Evolutionary conservation across 2,329 filamentous ascomycete species (phyloP).

Genomic region (Tolypocladium pustulatum): DNA sequence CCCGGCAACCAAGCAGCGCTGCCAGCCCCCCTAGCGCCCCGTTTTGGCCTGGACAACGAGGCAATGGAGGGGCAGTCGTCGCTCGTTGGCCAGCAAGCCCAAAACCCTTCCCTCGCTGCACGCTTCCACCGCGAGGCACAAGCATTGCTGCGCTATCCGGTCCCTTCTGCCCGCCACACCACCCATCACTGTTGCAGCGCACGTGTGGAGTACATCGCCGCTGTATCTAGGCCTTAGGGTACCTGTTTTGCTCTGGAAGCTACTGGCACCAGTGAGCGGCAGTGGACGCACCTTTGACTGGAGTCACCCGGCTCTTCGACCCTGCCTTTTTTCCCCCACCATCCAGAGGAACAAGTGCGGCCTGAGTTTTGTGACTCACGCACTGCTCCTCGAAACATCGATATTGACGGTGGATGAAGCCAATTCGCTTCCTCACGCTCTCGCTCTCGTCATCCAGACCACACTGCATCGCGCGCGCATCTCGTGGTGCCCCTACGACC

Average conservation of each 20-base stretch:
- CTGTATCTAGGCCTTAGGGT: background rate
- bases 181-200: background rate
- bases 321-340: slow-evolving; percentile 1
- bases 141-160: background rate
- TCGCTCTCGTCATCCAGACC: slow-evolving; percentile 4
- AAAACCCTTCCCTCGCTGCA: background rate
- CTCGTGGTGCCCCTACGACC: slow-evolving; percentile 9
- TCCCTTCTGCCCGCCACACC: background rate
- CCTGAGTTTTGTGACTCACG: slow-evolving; percentile 16
- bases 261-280: background rate
- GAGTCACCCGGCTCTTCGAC: slow-evolving; percentile 2
- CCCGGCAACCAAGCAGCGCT: background rate
- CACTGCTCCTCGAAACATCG: slow-evolving; percentile 8
- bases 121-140: background rate
- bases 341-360: slow-evolving; percentile 8
- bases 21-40: background rate
- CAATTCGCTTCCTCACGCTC: slow-evolving; percentile 10
- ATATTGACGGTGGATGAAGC: slow-evolving; percentile 15
- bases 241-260: background rate
- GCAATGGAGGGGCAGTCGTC: background rate
- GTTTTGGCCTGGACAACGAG: background rate
- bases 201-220: background rate
- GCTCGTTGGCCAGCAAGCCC: background rate
- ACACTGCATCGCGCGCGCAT: slow-evolving; percentile 3
- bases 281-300: background rate